Evolutionary conservation across 768 basidiomycete genomes (phyloP).

Genomic region (Serendipita vermifera): DNA sequence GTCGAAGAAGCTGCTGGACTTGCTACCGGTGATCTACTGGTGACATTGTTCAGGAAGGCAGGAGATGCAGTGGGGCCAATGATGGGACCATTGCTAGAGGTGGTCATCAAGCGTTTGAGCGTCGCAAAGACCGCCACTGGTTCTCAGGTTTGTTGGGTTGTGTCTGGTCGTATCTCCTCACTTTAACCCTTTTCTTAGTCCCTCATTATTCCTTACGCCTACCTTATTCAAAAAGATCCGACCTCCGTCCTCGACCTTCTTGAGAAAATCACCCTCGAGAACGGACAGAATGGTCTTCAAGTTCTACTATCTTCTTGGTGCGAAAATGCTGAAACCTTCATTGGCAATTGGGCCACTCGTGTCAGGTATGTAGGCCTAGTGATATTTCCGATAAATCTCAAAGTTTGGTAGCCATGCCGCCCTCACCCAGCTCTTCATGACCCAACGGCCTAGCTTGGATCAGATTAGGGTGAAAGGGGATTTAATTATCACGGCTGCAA

Average conservation of each 20-base stretch:
- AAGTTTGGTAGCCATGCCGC: conserved; percentile 49
- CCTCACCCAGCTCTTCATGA: conserved; percentile 56
- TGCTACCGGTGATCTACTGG: conserved; percentile 87
- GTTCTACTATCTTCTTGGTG: conserved; percentile 88
- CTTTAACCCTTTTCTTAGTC: conserved; percentile 35
- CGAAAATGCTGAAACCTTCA: conserved; percentile 88
- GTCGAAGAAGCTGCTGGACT: conserved; percentile 88
- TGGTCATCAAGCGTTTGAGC: conserved; percentile 68
- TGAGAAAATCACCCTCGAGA: conserved; percentile 43
- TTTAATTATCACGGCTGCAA: conserved; percentile 69
- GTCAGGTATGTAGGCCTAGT: conserved; percentile 35
- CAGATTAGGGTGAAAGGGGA: conserved; percentile 78
- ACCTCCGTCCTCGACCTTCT: conserved; percentile 67
- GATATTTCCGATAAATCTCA: background rate
- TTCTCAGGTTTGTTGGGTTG: conserved; percentile 49
- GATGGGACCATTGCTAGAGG: conserved; percentile 73
- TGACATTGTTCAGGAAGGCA: conserved; percentile 77
- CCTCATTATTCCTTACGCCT: conserved; percentile 84
- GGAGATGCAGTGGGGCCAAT: conserved; percentile 72
- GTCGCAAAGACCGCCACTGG: conserved; percentile 85
- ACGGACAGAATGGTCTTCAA: conserved; percentile 58
- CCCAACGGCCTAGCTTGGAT: conserved; percentile 52
- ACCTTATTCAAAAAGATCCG: conserved; percentile 77
- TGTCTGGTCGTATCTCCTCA: background rate
- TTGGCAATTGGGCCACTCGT: conserved; percentile 86